A percentile compares a stretch with the other conserved stretches of the same genome.
Evolutionary conservation across 2,329 filamentous ascomycete species (phyloP).

Genomic region (Fusarium decemcellulare): DNA sequence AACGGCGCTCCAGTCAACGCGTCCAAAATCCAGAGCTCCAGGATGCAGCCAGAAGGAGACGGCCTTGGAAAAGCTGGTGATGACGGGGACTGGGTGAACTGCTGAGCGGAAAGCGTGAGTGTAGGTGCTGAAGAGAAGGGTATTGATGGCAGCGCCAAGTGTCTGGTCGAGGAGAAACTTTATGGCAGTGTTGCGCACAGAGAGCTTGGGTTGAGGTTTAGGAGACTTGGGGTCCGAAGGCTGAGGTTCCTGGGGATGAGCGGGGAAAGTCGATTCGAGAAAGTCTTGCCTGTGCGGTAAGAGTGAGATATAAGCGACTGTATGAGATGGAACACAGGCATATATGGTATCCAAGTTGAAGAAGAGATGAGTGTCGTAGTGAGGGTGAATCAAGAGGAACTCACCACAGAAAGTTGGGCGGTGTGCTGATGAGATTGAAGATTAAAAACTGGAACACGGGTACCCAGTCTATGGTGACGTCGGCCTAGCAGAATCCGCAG

Average conservation of each 20-base stretch:
- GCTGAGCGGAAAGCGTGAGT: slow-evolving; percentile 70
- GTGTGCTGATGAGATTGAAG: slow-evolving; percentile 80
- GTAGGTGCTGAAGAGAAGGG: slow-evolving; percentile 72
- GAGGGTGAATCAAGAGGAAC: slow-evolving; percentile 36
- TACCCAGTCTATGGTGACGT: slow-evolving; percentile 74
- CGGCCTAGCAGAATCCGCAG: slow-evolving; percentile 57
- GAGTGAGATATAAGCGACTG: slow-evolving; percentile 32
- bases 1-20: slow-evolving; percentile 62
- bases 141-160: slow-evolving; percentile 75
- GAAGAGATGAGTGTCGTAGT: neutral
- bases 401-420: slow-evolving; percentile 88
- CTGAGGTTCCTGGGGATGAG: slow-evolving; percentile 62
- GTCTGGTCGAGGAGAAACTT: slow-evolving; percentile 81
- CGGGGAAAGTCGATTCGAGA: slow-evolving; percentile 82
- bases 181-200: slow-evolving; percentile 73
- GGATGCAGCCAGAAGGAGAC: slow-evolving; percentile 54
- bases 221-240: slow-evolving; percentile 55
- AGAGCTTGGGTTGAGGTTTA: slow-evolving; percentile 61
- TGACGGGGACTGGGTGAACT: slow-evolving; percentile 58
- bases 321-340: slow-evolving; percentile 3
- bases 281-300: slow-evolving; percentile 75
- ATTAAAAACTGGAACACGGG: slow-evolving; percentile 83
- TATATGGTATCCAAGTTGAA: neutral
- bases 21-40: slow-evolving; percentile 58
- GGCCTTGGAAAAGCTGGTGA: slow-evolving; percentile 54